Evolutionary conservation across 768 basidiomycete genomes (phyloP).

Genomic region (Boletus bicolor): DNA sequence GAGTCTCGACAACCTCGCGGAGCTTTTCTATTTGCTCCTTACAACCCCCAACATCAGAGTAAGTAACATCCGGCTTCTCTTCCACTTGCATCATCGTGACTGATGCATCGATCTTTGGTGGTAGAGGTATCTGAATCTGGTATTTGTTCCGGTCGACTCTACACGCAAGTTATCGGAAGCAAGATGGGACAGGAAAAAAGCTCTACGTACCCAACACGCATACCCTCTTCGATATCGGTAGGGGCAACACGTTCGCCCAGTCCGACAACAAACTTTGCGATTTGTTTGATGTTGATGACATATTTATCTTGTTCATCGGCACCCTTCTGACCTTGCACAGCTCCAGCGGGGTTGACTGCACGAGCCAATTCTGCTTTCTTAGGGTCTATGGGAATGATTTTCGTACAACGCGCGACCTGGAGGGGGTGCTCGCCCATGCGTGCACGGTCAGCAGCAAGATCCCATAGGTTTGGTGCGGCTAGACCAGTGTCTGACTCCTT

Average conservation of each 20-base stretch:
- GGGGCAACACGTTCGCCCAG: constrained; percentile 94
- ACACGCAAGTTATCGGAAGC: constrained; percentile 6
- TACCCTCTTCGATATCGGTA: constrained; percentile 99
- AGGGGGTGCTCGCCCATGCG: constrained; percentile 91
- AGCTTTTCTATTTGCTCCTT: constrained; percentile 99
- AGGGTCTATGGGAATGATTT: constrained; percentile 86
- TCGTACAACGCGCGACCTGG: constrained; percentile 97
- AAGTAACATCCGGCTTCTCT: constrained; percentile 97
- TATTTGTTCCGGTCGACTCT: constrained; percentile 97
- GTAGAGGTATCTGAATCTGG: constrained; percentile 97
- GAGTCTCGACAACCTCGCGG: constrained; percentile 96
- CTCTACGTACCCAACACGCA: constrained; percentile 89
- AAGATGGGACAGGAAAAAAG: neutral
- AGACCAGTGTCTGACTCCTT: constrained; percentile 99
- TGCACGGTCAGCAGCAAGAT: constrained; percentile 87
- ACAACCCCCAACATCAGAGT: constrained; percentile 96
- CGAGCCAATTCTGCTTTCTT: constrained; percentile 74
- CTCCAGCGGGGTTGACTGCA: constrained; percentile 74
- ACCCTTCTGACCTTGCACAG: constrained; percentile 84
- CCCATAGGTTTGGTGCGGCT: constrained; percentile 96
- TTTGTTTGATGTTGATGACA: constrained; percentile 99
- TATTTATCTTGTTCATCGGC: constrained; percentile 99
- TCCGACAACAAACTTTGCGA: constrained; percentile 98
- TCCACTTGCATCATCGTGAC: constrained; percentile 99
- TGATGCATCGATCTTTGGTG: constrained; percentile 98